These are phyloP conservation scores for Odontarrhena argentea DNA, from an alignment of 345 rosid species.

Conservation along the genomic window DNA sequence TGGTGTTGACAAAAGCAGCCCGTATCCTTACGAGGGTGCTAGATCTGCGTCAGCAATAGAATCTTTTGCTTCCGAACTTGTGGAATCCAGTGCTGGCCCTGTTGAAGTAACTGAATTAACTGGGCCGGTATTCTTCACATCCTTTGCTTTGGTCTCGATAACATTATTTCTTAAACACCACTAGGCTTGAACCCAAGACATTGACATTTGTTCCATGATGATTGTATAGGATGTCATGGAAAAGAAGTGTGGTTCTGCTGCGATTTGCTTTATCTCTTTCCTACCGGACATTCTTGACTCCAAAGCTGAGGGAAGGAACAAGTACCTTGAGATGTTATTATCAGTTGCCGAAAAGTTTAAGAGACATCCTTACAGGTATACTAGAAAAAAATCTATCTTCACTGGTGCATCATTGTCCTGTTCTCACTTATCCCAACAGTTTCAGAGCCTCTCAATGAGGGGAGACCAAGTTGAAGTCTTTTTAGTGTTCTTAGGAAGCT, in stretches of 20 bases:
- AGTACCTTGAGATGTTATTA: slow-evolving; percentile 71
- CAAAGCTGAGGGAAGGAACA: slow-evolving; percentile 97
- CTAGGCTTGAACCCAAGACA: slow-evolving; percentile 3
- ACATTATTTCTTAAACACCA: not conserved
- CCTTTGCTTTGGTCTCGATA: not conserved
- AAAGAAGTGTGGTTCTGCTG: slow-evolving; percentile 89
- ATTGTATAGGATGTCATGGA: slow-evolving; percentile 76
- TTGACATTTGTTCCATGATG: slow-evolving; percentile 21
- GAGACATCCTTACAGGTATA: slow-evolving; percentile 86
- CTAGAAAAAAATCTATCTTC: slow-evolving; percentile 9
- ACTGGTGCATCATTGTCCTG: slow-evolving; percentile 4
- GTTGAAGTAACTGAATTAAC: slow-evolving; percentile 90
- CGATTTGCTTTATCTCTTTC: slow-evolving; percentile 95
- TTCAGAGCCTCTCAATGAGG: not conserved
- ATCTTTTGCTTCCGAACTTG: slow-evolving; percentile 86
- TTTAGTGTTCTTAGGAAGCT: slow-evolving; percentile 14
- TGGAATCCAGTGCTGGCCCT: slow-evolving; percentile 83
- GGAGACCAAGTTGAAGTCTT: slow-evolving; percentile 6
- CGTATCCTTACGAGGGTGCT: slow-evolving; percentile 89
- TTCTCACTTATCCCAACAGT: not conserved
- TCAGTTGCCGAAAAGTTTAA: slow-evolving; percentile 90
- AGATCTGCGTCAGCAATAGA: slow-evolving; percentile 92
- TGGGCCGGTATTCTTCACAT: slow-evolving; percentile 57
- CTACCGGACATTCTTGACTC: slow-evolving; percentile 95
- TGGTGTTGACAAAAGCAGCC: slow-evolving; percentile 87